Conservation (phyloP, 1,284 basidiomycete genomes). For the Singerocomus rubriflavus region DNA sequence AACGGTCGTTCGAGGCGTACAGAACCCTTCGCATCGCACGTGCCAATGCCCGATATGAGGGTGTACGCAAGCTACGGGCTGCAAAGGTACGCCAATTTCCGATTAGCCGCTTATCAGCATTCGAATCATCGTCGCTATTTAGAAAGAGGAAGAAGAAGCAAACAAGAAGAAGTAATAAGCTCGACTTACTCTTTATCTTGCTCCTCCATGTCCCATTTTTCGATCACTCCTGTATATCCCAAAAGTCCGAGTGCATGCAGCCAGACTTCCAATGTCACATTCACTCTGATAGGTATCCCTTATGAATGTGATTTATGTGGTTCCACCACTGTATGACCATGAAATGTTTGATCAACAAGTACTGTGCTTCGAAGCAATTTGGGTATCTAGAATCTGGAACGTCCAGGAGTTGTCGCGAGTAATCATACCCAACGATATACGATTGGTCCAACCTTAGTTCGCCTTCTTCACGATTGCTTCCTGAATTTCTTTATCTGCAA, state of each 20-base stretch:
- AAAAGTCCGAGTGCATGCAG: slow-evolving; percentile 40
- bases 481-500: slow-evolving; percentile 62
- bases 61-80: slow-evolving; percentile 77
- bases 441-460: slow-evolving; percentile 4
- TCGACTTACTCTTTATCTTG: slow-evolving; percentile 1
- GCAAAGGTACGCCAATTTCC: slow-evolving; percentile 61
- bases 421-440: neutral
- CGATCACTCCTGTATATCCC: slow-evolving; percentile 25
- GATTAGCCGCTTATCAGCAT: slow-evolving; percentile 2
- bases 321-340: neutral
- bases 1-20: slow-evolving; percentile 89
- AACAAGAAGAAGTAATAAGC: slow-evolving; percentile 81
- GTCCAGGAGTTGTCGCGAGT: neutral
- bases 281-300: slow-evolving; percentile 23
- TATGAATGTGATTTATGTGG: slow-evolving; percentile 24
- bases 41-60: slow-evolving; percentile 83
- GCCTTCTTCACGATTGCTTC: slow-evolving; percentile 52
- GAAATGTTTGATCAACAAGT: neutral
- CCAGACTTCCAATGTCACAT: no score
- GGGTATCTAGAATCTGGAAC: slow-evolving; percentile 20
- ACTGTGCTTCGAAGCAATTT: neutral
- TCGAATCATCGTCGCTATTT: slow-evolving; percentile 18
- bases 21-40: slow-evolving; percentile 86
- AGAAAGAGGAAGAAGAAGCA: slow-evolving; percentile 92
- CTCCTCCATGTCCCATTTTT: slow-evolving; percentile 10